Evolutionary conservation across 2,329 filamentous ascomycete genomes (phyloP).

Genomic region (Aurifilum marmelostoma): DNA sequence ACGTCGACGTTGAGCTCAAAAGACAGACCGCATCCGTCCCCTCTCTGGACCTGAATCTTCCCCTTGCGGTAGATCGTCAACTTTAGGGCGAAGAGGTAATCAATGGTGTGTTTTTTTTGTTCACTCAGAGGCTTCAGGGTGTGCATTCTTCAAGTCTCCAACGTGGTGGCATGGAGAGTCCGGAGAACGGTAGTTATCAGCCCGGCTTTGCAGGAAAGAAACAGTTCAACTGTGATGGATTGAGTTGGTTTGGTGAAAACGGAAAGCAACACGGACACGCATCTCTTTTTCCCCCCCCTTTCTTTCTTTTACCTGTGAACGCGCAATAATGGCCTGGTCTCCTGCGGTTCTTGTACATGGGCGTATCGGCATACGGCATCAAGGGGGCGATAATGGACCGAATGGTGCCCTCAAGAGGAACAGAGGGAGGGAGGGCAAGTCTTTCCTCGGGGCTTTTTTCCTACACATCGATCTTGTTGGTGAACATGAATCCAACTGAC

Average conservation of each 20-base stretch:
- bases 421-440: background rate
- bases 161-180: no score
- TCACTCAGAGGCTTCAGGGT: background rate
- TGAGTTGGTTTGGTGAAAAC: background rate
- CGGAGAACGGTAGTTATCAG: background rate
- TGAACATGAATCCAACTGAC: background rate
- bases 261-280: background rate
- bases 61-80: background rate
- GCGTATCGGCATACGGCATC: background rate
- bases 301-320: background rate
- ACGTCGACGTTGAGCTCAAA: background rate
- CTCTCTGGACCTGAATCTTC: background rate
- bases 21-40: background rate
- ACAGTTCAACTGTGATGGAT: background rate
- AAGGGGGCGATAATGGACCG: background rate
- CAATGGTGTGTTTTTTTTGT: background rate
- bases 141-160: background rate
- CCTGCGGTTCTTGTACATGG: slow-evolving; percentile 9
- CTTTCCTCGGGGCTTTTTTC: background rate
- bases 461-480: background rate
- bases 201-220: background rate
- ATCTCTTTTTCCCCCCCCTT: background rate
- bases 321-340: background rate
- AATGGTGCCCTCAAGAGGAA: background rate
- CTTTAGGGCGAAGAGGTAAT: background rate